phyloP scores from a whole-genome alignment of 176 grass and related monocot genomes.

The Phoenix roebelenii region DNA sequence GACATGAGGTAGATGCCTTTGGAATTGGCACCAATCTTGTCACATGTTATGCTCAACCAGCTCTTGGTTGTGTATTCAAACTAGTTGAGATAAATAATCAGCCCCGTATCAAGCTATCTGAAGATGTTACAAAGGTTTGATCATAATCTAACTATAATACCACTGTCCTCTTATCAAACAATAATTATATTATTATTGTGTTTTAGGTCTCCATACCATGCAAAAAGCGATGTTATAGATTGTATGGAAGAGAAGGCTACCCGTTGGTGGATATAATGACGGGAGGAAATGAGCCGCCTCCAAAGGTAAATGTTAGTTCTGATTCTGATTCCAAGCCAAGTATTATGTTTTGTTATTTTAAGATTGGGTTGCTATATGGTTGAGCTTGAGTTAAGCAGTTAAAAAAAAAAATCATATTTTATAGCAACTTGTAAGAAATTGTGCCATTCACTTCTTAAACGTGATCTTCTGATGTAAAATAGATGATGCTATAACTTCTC shows the following conservation, averaged over 20 bases:
- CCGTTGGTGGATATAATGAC: constrained; percentile 94
- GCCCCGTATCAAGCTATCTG: constrained; percentile 96
- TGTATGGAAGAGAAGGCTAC: constrained; percentile 77
- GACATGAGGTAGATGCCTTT: constrained; percentile 95
- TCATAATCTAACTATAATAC: not conserved
- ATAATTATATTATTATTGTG: not conserved
- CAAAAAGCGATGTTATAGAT: constrained; percentile 86
- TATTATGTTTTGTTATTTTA: not conserved
- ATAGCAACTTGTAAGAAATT: not conserved
- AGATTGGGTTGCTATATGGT: no score
- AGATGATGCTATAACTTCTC: no score
- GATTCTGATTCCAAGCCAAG: not conserved
- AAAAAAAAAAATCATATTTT: no score
- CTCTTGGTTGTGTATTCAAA: constrained; percentile 99
- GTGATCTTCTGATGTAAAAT: no score
- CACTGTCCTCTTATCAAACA: no score
- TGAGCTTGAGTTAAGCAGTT: no score
- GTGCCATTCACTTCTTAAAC: no score
- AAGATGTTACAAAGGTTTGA: constrained; percentile 89
- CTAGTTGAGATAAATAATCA: constrained; percentile 93
- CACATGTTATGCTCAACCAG: constrained; percentile 89
- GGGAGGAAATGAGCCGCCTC: constrained; percentile 61
- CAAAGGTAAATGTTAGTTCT: constrained; percentile 49
- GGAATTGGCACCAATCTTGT: constrained; percentile 98
- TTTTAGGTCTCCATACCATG: constrained; percentile 93